Conservation (phyloP, 768 basidiomycete genomes). For the Boletus sp. region DNA sequence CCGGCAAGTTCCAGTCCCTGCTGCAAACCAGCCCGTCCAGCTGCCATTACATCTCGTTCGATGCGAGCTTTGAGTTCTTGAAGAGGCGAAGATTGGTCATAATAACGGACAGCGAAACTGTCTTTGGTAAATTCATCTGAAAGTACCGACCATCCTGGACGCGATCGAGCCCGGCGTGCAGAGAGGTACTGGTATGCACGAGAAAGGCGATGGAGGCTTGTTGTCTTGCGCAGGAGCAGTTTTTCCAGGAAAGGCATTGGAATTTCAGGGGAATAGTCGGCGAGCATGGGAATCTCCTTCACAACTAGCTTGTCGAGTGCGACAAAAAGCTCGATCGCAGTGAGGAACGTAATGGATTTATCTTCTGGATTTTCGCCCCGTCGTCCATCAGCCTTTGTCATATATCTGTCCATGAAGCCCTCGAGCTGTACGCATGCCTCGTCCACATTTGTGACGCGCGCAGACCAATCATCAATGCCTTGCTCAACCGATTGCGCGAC, state of each 20-base stretch:
- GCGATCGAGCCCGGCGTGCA: slow-evolving; percentile 23
- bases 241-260: slow-evolving; percentile 15
- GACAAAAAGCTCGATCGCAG: slow-evolving; percentile 32
- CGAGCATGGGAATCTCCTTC: slow-evolving; percentile 22
- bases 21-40: too few species aligned
- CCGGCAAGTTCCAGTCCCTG: background rate
- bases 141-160: slow-evolving; percentile 30
- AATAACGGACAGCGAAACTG: slow-evolving; percentile 37
- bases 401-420: slow-evolving; percentile 24
- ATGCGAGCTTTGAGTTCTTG: too few species aligned
- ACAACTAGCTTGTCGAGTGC: slow-evolving; percentile 29
- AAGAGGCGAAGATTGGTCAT: slow-evolving; percentile 2
- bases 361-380: slow-evolving; percentile 26
- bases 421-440: slow-evolving; percentile 15
- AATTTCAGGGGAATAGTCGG: slow-evolving; percentile 32
- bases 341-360: slow-evolving; percentile 39
- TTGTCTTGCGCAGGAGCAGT: slow-evolving; percentile 26
- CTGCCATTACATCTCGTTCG: too few species aligned
- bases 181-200: slow-evolving; percentile 30
- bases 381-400: slow-evolving; percentile 12
- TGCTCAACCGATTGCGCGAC: slow-evolving; percentile 34
- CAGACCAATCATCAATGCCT: slow-evolving; percentile 34
- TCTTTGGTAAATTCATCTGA: slow-evolving; percentile 10
- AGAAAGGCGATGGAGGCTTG: slow-evolving; percentile 27
- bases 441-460: background rate